Evolutionary conservation across 2,329 filamentous ascomycete genomes (phyloP), one percentile per base, ranked within the genome.

Genomic region (Microdochium nivale): DNA sequence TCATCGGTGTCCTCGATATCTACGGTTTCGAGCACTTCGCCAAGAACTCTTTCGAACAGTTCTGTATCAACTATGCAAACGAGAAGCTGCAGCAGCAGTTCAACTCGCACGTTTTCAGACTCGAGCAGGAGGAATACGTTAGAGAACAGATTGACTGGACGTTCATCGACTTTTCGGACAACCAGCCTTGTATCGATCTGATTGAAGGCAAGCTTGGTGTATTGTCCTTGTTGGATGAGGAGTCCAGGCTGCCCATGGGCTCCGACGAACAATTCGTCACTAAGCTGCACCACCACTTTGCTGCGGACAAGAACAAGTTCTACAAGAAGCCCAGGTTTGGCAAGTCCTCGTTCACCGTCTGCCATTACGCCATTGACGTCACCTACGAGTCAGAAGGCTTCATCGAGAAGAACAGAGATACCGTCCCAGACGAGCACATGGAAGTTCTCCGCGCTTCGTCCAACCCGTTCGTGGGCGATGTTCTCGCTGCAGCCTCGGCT

Each of bases 21-120:
- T 97, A 97, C 70, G 92, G 92, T 57, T 99, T 99, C 65, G 94
- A 99, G 70, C 94, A 97, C 71, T 99, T 99, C 65, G 92, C 94
- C 56, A 97, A 96, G 77, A 99, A 99, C 74, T 99, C 94, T 1
- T 99, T 99, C 63, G 94, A 99, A 69, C 94, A 99, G 69, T 99
- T 99, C 71, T 99, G 94, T 73, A 99, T 99, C 80, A 99, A 99
- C 72, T 99, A 99, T 65, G 94, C 94, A 71, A 99, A 99, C 70
- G 94, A 99, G 72, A 99, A 99, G 72, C 76, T 99, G 51, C 94
- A 99, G 67, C 94, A 99, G 68, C 92, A 97, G 68, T 99, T 99
- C 77, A 99, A 99, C 71, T 90, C 95, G 67, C 94, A 99, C 65
- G 94, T 99, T 33, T 99, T 99, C 81, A 96, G 97, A 70, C 81